A percentile compares a stretch with the other conserved stretches of the same genome.
These are phyloP conservation scores for Abrus precatorius DNA, from an alignment of 306 rosid genomes.

Conservation along the genomic window DNA sequence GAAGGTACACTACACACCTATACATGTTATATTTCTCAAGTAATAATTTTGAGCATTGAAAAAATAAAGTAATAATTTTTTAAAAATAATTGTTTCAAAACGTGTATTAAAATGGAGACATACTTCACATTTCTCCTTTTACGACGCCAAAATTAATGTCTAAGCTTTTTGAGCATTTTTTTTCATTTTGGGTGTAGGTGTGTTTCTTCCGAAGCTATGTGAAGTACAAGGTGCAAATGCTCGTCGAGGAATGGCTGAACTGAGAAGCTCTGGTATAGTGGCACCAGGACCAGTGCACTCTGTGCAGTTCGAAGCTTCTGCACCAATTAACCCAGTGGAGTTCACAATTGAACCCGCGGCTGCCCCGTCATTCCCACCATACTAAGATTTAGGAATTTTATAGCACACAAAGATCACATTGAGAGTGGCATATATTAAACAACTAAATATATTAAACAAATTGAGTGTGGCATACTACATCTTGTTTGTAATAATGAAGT, in stretches of 20 bases:
- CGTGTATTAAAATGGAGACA: too few species aligned
- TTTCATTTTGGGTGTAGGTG: slow-evolving; percentile 55
- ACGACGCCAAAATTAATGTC: not conserved
- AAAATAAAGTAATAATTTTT: too few species aligned
- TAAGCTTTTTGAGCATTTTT: not conserved
- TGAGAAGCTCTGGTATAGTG: slow-evolving; percentile 70
- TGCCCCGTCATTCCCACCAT: slow-evolving; percentile 54
- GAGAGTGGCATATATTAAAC: not conserved
- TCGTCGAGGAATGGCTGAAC: slow-evolving; percentile 76
- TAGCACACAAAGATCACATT: not conserved
- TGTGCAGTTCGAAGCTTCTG: slow-evolving; percentile 37
- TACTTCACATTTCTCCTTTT: not conserved
- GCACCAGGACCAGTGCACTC: slow-evolving; percentile 72
- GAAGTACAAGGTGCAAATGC: slow-evolving; percentile 62
- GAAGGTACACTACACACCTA: slow-evolving; percentile 61
- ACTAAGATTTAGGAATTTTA: not conserved
- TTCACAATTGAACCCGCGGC: slow-evolving; percentile 17
- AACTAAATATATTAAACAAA: not conserved
- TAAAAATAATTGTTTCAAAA: too few species aligned
- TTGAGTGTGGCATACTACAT: not conserved
- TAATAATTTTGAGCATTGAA: too few species aligned
- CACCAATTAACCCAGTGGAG: slow-evolving; percentile 36
- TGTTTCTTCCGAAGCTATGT: slow-evolving; percentile 86
- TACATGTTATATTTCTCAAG: too few species aligned
- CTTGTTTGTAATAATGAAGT: slow-evolving; percentile 41